Evolutionary conservation across 1,284 basidiomycete species (phyloP), one percentile per base, ranked within the genome.

Genomic region (Ustilago shanxiensis): DNA sequence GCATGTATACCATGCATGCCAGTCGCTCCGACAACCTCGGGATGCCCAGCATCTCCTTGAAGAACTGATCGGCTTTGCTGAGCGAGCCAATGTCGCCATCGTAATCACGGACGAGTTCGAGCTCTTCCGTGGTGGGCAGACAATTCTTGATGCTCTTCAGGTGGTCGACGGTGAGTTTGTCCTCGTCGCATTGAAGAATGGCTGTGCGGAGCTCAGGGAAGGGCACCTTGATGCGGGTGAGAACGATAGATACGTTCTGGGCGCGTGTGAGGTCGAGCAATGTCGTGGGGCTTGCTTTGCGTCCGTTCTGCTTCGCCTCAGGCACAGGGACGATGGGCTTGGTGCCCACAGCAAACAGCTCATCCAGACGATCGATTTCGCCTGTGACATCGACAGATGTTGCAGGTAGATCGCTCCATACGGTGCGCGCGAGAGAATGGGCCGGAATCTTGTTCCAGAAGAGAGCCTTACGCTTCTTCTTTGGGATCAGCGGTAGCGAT

Each of bases 371-470:
- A 5, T 69, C 75, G 33, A 77, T 72, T 50, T 77, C 75, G 28
- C 37, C 35, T 3, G 54, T 60, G 79, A 95, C 94, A 20, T 82
- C 79, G 29, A 83, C 60, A 2, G 89, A 88, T 0, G 85, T 45
- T 1, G 86, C 50, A 14, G 81, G 83, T 4, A 91, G 79, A 33
- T 93, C 91, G 66, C 88, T 89, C 94, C 94, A 96, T 6, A 95
- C 89, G 0, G 92, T 93, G 3, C 89, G 85, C 18, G 83, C 78
- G 3, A 89, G 83, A 10, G 85, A 82, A 20, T 88, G 83, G 7
- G 86, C 86, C 8, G 89, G 87, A 9, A 95, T 74, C 81, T 96
- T 95, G 76, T 91, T 92, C 94, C 95, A 96, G 86, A 95, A 95
- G 87, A 96, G 93, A 0, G 94, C 66, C 45, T 72, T 73, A 41